A percentile compares a stretch with the other conserved stretches of the same genome.
Evolutionary conservation across 352 stramenopile genomes (phyloP).

Genomic region (Phytopythium aichiense): DNA sequence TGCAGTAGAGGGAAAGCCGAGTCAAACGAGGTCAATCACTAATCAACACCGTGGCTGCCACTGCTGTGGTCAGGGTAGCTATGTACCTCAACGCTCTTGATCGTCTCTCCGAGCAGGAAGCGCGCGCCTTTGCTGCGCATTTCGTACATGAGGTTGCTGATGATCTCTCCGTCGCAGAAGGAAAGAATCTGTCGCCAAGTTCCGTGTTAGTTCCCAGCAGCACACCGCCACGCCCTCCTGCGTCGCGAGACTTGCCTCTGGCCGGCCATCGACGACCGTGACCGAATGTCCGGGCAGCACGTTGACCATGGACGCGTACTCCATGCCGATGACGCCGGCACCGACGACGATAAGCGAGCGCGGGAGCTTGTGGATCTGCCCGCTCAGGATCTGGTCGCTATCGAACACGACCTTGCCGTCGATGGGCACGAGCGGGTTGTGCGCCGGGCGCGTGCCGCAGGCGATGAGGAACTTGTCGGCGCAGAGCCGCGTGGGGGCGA

Average conservation of each 20-base stretch:
- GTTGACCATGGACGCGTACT: constrained; percentile 91
- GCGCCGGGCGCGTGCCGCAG: constrained; percentile 78
- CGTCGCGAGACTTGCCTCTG: constrained; percentile 37
- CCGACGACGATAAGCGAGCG: constrained; percentile 79
- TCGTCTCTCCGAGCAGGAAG: constrained; percentile 79
- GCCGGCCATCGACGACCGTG: constrained; percentile 80
- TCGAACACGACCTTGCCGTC: constrained; percentile 83
- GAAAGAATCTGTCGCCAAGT: constrained; percentile 50
- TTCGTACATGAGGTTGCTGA: constrained; percentile 84
- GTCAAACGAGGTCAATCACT: neutral
- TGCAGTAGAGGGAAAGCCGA: constrained; percentile 6
- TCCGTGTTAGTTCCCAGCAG: neutral
- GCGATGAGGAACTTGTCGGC: constrained; percentile 83
- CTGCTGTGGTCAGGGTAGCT: neutral
- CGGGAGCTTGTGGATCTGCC: constrained; percentile 59
- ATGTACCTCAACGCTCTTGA: constrained; percentile 74
- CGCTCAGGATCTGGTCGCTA: constrained; percentile 77
- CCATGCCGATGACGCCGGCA: constrained; percentile 88
- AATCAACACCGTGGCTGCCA: too few species aligned
- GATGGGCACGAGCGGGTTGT: constrained; percentile 72
- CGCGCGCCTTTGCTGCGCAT: constrained; percentile 87
- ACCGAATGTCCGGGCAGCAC: constrained; percentile 84
- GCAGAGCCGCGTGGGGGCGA: constrained; percentile 39
- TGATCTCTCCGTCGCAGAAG: constrained; percentile 85
- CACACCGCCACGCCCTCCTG: neutral